Base-by-base conservation (phyloP, 108 stramenopile genomes). In the Stephanodiscus minutulus region DNA sequence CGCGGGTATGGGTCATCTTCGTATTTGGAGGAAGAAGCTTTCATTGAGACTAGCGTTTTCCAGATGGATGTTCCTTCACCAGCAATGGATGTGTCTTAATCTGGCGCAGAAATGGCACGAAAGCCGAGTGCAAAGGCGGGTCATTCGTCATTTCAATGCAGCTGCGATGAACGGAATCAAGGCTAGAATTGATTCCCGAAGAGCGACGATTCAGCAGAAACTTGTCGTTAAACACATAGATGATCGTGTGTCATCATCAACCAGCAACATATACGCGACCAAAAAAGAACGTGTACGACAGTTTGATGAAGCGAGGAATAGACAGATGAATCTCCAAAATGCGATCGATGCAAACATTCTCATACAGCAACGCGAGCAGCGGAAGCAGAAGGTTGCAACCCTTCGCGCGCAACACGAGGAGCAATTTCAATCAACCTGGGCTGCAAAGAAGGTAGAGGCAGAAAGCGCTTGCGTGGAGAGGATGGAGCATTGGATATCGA, bases 1-100 rank as follows among this genome's bases (percentile, higher is more conserved):
- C n/a, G 36, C 56, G 24, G 76, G 55, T 1, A 17, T 64, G 46
- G 68, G 56, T 17, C 61, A 70, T 49, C 41, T 77, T 46, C 62
- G 76, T 17, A n/a, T 48, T 28, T 64, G 33, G 31, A 24, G 18
- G 21, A 55, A 54, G 18, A 31, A 33, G 24, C n/a, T 59, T 46
- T 52, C 39, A 13, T 15, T 55, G 0, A 55, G 76, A 44, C 4
- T 43, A 49, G 68, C 68, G 7, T 53, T 60, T 39, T 39, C 44
- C 20, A 65, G 25, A 2, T 77, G 76, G 76, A 28, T 50, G 28
- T 39, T 48, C 27, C 65, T 47, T 39, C 37, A 47, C 22, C 27
- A 44, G n/a, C 33, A 37, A 18, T 25, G 27, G 29, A 68, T 39
- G 13, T 56, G 48, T 33, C 28, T 29, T 21, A 62, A 68, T 17